Percentiles rank a stretch among this genome's conserved stretches.
phyloP scores from a whole-genome alignment of 306 rosid genomes.

The Fragaria ananassa region DNA sequence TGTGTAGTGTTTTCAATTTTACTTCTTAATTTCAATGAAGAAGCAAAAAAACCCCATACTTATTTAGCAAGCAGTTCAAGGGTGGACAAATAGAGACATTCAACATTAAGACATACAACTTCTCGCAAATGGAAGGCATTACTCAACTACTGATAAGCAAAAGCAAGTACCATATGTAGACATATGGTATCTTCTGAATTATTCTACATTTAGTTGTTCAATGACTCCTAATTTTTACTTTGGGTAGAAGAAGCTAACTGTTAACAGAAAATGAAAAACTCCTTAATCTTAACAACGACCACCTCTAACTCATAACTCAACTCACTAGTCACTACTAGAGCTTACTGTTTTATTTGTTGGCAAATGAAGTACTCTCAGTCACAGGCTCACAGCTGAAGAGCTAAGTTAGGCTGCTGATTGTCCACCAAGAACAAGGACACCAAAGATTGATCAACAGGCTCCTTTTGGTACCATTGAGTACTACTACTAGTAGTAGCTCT shows the following conservation, averaged over 20 bases:
- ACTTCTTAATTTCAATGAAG: neutral
- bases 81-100: neutral
- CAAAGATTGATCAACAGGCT: conserved; percentile 10
- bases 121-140: neutral
- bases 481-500: neutral
- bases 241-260: neutral
- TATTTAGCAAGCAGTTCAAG: too few species aligned
- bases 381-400: conserved; percentile 30
- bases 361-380: neutral
- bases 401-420: conserved; percentile 27
- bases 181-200: neutral
- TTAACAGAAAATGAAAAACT: neutral
- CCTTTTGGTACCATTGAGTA: conserved; percentile 11
- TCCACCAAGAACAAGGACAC: conserved; percentile 16
- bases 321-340: neutral
- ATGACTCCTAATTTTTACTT: neutral
- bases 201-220: neutral
- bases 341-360: neutral
- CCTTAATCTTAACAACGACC: neutral
- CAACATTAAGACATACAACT: neutral
- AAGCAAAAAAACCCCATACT: too few species aligned
- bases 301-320: neutral
- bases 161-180: neutral
- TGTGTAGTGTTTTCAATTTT: neutral
- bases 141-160: neutral